These are phyloP conservation scores for Ilex paraguariensis DNA, from an alignment of 305 asterid species.

Conservation along the genomic window DNA sequence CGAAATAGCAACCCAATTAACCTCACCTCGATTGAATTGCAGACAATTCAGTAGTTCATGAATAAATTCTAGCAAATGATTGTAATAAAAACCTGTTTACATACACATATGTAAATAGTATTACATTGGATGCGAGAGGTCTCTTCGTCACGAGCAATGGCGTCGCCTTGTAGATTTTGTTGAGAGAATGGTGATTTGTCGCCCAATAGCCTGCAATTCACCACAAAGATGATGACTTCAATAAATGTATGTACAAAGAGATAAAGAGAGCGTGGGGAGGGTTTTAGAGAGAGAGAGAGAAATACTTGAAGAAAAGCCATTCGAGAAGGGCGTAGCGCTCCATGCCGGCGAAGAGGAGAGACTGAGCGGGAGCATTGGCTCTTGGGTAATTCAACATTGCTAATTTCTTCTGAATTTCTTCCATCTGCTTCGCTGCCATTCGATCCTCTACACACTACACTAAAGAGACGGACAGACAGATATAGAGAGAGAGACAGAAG, in stretches of 20 bases:
- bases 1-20: too few species aligned
- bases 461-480: background rate
- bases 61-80: too few species aligned
- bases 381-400: conserved; percentile 62
- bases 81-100: too few species aligned
- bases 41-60: too few species aligned
- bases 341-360: conserved; percentile 99
- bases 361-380: conserved; percentile 90
- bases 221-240: background rate
- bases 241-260: background rate
- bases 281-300: background rate
- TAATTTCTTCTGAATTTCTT: conserved; percentile 80
- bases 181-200: conserved; percentile 96
- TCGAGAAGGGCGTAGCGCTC: conserved; percentile 97
- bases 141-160: conserved; percentile 89
- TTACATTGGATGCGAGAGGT: conserved; percentile 95
- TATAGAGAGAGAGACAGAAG: background rate
- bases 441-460: background rate
- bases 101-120: too few species aligned
- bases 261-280: background rate
- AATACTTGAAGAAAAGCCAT: conserved; percentile 94
- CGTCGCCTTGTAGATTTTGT: conserved; percentile 90
- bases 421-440: conserved; percentile 97
- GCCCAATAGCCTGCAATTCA: conserved; percentile 67
- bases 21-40: too few species aligned